A percentile compares a stretch with the other conserved stretches of the same genome.
Conservation (phyloP, 768 basidiomycete species). For the Pulveroboletus sp. region DNA sequence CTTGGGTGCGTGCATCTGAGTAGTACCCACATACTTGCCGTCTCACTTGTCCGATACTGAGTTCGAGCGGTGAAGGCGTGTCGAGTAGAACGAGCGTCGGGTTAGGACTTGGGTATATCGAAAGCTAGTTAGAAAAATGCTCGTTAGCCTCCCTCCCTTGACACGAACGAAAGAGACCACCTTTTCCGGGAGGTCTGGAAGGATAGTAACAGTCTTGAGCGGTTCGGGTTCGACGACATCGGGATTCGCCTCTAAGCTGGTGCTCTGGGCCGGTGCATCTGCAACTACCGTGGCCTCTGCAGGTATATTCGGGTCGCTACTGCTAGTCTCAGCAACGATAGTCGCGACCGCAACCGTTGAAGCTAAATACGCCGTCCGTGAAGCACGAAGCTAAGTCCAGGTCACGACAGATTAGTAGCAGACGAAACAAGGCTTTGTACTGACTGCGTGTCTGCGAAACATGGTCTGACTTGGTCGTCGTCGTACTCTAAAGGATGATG, state of each 20-base stretch:
- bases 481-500: no score
- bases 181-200: slow-evolving; percentile 26
- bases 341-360: slow-evolving; percentile 16
- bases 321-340: slow-evolving; percentile 12
- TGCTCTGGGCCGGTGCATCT: not conserved
- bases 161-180: slow-evolving; percentile 1
- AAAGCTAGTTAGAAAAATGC: slow-evolving; percentile 49
- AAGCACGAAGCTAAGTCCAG: slow-evolving; percentile 20
- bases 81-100: slow-evolving; percentile 71
- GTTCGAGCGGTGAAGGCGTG: slow-evolving; percentile 70
- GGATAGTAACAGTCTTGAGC: slow-evolving; percentile 7
- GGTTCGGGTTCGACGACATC: slow-evolving; percentile 12
- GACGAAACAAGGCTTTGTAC: not conserved
- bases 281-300: not conserved
- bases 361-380: slow-evolving; percentile 21
- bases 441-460: slow-evolving; percentile 27
- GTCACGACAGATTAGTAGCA: not conserved
- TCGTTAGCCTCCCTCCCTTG: no score
- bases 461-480: slow-evolving; percentile 3
- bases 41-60: slow-evolving; percentile 70
- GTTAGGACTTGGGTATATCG: slow-evolving; percentile 73
- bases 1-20: slow-evolving; percentile 54
- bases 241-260: not conserved
- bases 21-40: slow-evolving; percentile 56
- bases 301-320: slow-evolving; percentile 3